Percentiles rank a stretch among this genome's conserved stretches.
These are phyloP conservation scores for Komagataella mondaviorum DNA, from an alignment of 805 yeast species.

Conservation along the genomic window DNA sequence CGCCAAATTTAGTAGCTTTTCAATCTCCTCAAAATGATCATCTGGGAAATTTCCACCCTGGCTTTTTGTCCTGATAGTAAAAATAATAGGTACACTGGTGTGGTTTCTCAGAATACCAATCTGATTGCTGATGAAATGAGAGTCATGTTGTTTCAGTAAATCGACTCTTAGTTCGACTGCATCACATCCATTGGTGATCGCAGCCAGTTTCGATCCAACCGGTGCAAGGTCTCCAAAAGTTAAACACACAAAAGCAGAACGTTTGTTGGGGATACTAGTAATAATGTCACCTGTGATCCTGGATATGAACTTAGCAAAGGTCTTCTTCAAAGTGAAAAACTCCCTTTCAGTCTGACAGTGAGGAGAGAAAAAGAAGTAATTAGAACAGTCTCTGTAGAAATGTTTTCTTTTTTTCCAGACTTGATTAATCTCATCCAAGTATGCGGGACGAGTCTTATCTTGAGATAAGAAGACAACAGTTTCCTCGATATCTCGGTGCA, in stretches of 20 bases:
- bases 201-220: slow-evolving; percentile 30
- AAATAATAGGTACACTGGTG: slow-evolving; percentile 62
- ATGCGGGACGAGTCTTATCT: slow-evolving; percentile 85
- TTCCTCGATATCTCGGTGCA: slow-evolving; percentile 77
- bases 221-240: slow-evolving; percentile 47
- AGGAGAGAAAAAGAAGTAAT: slow-evolving; percentile 62
- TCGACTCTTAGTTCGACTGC: slow-evolving; percentile 84
- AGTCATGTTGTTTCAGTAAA: slow-evolving; percentile 35
- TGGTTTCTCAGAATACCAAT: slow-evolving; percentile 54
- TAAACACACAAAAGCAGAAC: slow-evolving; percentile 63
- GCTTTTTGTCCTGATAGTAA: slow-evolving; percentile 60
- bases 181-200: slow-evolving; percentile 51
- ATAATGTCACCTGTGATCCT: slow-evolving; percentile 44
- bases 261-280: slow-evolving; percentile 23
- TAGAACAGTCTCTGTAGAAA: slow-evolving; percentile 74
- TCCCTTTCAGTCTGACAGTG: slow-evolving; percentile 47
- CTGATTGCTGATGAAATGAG: slow-evolving; percentile 57
- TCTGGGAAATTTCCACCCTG: slow-evolving; percentile 83
- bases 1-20: slow-evolving; percentile 43
- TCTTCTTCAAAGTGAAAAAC: slow-evolving; percentile 38
- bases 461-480: slow-evolving; percentile 60
- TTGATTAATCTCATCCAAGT: slow-evolving; percentile 58
- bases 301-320: slow-evolving; percentile 44
- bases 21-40: slow-evolving; percentile 30
- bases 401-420: slow-evolving; percentile 78